A percentile compares a stretch with the other conserved stretches of the same genome.
phyloP scores from a whole-genome alignment of 1,284 basidiomycete genomes.

The Apiotrichum brassicae region DNA sequence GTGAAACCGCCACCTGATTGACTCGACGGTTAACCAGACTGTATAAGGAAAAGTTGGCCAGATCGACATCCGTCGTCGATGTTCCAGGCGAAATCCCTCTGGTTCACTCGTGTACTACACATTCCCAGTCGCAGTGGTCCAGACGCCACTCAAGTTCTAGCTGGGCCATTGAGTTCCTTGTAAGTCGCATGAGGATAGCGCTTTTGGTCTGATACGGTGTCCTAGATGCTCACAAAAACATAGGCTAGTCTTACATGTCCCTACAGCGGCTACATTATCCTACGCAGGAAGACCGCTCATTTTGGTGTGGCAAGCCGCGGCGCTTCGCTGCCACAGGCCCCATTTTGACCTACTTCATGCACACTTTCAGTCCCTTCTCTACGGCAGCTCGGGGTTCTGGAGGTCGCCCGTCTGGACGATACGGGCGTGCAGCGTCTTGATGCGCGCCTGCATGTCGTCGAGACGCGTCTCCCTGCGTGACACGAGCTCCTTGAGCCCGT shows the following conservation, averaged over 20 bases:
- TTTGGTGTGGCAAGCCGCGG: not conserved
- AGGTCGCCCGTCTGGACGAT: not conserved
- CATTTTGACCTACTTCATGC: not conserved
- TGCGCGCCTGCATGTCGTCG: conserved; percentile 49
- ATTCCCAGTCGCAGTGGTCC: too few relatives aligned
- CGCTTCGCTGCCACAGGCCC: not conserved
- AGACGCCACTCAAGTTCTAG: too few relatives aligned
- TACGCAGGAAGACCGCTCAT: not conserved
- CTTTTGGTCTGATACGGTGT: too few relatives aligned
- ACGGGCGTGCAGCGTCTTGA: conserved; percentile 11
- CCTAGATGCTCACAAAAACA: too few relatives aligned
- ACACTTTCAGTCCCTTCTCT: not conserved
- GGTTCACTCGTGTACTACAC: too few relatives aligned
- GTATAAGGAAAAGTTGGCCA: too few relatives aligned
- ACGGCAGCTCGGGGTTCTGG: not conserved
- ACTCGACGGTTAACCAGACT: too few relatives aligned
- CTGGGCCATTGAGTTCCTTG: too few relatives aligned
- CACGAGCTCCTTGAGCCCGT: conserved; percentile 51
- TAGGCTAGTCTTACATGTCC: not conserved
- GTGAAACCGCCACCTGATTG: too few relatives aligned
- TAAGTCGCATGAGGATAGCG: too few relatives aligned
- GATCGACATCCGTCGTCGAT: too few relatives aligned
- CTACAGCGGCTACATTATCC: not conserved
- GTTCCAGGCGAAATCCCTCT: too few relatives aligned
- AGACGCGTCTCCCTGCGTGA: conserved; percentile 49